Evolutionary conservation across 129 eudicot genomes (phyloP).

Genomic region (Chrysanthemum lavandulifolium): DNA sequence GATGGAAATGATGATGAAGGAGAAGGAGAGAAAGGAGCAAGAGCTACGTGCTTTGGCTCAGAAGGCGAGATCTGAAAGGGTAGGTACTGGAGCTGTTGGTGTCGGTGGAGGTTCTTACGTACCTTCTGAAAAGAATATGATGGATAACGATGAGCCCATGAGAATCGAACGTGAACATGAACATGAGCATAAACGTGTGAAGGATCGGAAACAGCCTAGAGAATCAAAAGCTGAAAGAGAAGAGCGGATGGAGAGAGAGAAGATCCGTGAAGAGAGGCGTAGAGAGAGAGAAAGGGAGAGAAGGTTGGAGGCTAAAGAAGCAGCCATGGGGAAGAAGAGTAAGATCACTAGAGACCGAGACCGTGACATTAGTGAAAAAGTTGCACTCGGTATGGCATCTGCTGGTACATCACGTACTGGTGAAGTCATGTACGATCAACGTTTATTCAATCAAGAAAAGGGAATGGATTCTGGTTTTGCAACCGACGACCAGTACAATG

Average conservation of each 20-base stretch:
- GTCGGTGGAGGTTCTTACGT: slow-evolving; percentile 38
- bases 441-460: slow-evolving; percentile 63
- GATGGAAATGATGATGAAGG: slow-evolving; percentile 89
- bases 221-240: slow-evolving; percentile 74
- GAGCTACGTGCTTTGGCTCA: slow-evolving; percentile 78
- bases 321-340: slow-evolving; percentile 91
- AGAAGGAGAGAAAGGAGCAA: slow-evolving; percentile 77
- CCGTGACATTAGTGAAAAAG: slow-evolving; percentile 93
- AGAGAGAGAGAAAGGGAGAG: slow-evolving; percentile 86
- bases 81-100: background rate
- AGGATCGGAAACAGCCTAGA: slow-evolving; percentile 45
- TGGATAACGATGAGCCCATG: slow-evolving; percentile 41
- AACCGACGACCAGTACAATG: too few species aligned
- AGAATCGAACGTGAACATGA: background rate
- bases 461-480: too few species aligned
- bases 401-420: slow-evolving; percentile 64
- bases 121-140: slow-evolving; percentile 40
- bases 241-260: slow-evolving; percentile 61
- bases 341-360: slow-evolving; percentile 80
- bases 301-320: slow-evolving; percentile 84
- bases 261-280: slow-evolving; percentile 78
- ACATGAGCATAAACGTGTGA: slow-evolving; percentile 22
- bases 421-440: slow-evolving; percentile 83
- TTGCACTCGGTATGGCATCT: slow-evolving; percentile 88
- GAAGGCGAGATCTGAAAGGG: slow-evolving; percentile 77